Evolutionary conservation across 768 basidiomycete species (phyloP).

Genomic region (Pisolithus orientalis): DNA sequence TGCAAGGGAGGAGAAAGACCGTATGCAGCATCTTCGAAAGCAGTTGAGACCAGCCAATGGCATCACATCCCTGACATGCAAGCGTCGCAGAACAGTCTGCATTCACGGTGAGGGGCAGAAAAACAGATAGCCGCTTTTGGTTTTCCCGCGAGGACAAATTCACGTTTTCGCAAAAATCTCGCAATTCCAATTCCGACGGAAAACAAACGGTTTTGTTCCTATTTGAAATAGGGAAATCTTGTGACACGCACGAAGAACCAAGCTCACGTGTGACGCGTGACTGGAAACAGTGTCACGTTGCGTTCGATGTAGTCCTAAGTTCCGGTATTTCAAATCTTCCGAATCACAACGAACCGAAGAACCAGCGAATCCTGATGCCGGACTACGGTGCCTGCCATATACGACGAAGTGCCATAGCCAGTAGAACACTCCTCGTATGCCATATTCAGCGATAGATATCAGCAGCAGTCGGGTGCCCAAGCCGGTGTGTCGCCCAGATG

Average conservation of each 20-base stretch:
- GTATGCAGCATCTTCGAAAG: background rate
- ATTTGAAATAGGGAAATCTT: slow-evolving; percentile 13
- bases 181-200: background rate
- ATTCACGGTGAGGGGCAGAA: slow-evolving; percentile 16
- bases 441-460: too few relatives aligned
- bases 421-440: too few relatives aligned
- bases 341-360: too few relatives aligned
- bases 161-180: slow-evolving; percentile 7
- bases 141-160: too few relatives aligned
- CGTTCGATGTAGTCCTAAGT: too few relatives aligned
- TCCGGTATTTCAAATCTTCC: too few relatives aligned
- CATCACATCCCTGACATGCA: slow-evolving; percentile 32
- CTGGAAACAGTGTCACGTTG: too few relatives aligned
- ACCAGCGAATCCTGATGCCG: too few relatives aligned
- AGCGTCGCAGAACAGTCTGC: slow-evolving; percentile 23
- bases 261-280: background rate
- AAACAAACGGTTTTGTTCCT: slow-evolving; percentile 4
- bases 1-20: background rate
- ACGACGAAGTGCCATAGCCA: too few relatives aligned
- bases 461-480: too few relatives aligned
- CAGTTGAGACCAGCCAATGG: slow-evolving; percentile 7
- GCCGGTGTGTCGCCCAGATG: too few relatives aligned
- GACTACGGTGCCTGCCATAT: too few relatives aligned
- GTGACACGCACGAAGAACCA: background rate
- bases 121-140: slow-evolving; percentile 7